These are phyloP conservation scores for Ceratobasidium sp. DNA, from an alignment of 1,284 basidiomycete species.

Conservation along the genomic window DNA sequence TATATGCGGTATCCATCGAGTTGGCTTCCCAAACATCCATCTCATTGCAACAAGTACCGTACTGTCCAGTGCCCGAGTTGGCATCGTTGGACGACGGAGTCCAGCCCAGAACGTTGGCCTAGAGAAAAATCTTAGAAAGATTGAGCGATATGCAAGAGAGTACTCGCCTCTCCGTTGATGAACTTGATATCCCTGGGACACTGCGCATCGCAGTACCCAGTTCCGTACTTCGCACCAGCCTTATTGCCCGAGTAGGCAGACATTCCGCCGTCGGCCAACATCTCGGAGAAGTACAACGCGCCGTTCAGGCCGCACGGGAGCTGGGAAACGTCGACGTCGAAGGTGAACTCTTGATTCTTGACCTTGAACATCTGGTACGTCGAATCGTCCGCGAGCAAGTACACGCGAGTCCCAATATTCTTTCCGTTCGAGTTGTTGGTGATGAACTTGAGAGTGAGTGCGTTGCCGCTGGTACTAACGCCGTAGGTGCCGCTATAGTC, in stretches of 20 bases:
- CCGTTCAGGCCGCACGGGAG: constrained; percentile 70
- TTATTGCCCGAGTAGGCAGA: constrained; percentile 5
- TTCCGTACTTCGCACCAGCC: neutral
- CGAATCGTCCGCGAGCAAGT: constrained; percentile 52
- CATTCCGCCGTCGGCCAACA: constrained; percentile 68
- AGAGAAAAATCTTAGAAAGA: neutral
- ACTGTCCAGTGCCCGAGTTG: constrained; percentile 63
- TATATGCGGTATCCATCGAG: constrained; percentile 63
- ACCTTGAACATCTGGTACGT: constrained; percentile 68
- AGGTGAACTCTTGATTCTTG: constrained; percentile 69
- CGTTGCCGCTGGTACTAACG: too few relatives aligned
- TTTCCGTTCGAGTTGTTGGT: too few relatives aligned
- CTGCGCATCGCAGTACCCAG: too few relatives aligned
- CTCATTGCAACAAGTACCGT: constrained; percentile 64
- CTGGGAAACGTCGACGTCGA: constrained; percentile 70
- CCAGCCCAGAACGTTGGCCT: constrained; percentile 66
- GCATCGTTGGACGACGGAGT: constrained; percentile 57
- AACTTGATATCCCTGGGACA: too few relatives aligned
- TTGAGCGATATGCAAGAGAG: neutral
- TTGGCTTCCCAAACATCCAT: constrained; percentile 59
- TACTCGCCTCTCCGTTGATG: too few relatives aligned
- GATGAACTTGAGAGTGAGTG: too few relatives aligned
- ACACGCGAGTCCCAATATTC: too few relatives aligned
- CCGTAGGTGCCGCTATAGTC: too few relatives aligned
- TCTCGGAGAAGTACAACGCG: constrained; percentile 66